Base-by-base conservation (phyloP, 2,329 filamentous ascomycete species). In the Ophiostoma montium region DNA sequence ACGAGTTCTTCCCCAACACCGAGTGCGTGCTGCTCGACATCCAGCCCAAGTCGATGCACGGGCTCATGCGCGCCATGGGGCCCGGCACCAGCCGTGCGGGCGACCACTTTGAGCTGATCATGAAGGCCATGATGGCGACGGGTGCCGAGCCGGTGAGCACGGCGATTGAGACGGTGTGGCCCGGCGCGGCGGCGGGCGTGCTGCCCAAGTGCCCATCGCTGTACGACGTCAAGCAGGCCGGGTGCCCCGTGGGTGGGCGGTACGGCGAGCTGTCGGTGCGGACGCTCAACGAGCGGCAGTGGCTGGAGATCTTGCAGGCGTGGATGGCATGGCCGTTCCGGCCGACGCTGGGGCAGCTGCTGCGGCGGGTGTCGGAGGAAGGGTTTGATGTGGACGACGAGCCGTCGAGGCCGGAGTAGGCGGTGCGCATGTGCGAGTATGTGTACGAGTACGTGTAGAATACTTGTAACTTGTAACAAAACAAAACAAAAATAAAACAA, bases 261-360 rank as follows among this genome's bases (percentile, higher is more conserved):
- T 55, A 64, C 12, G 65, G 65, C 2, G 62, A 67, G 49, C 47
- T 82, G 32, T 59, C 61, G 0, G 64, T 71, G 5, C 63, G 79
- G 5, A 60, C 63, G 23, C 55, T 85, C 50, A 77, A 72, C 39
- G 61, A 67, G 55, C 57, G 59, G 13, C 78, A 84, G 67, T 68
- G 78, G 60, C 60, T 68, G 16, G 75, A 82, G 52, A 63, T 86
- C 15, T 53, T 79, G 5, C 67, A 74, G 54, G 71, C 72, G 0
- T 86, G 77, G 70, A 68, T 76, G 61, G 65, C 71, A 46, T 86
- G 82, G 82, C 80, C 80, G 0, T 84, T 84, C 55, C 62, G 64
- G 3, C 78, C 78, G 1, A 55, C 59, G 2, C 74, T 72, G 53
- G 41, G 61, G 6, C 65, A 75, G 51, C 61, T 78, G 47, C 62